These are phyloP conservation scores for Kodamaea sagamina DNA, from an alignment of 805 yeast species.

Conservation along the genomic window DNA sequence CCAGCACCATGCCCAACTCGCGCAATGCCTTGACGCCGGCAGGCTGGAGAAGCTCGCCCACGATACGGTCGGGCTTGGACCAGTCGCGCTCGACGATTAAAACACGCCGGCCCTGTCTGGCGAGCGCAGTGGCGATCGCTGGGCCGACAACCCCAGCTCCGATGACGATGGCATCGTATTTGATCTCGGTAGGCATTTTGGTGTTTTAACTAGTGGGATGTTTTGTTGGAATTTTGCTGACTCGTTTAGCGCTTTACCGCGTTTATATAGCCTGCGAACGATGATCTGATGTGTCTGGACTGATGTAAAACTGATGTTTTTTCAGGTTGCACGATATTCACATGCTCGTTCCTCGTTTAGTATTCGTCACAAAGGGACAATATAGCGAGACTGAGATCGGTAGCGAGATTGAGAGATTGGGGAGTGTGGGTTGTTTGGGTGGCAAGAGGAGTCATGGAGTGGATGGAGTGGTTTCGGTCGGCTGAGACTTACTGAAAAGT, in stretches of 20 bases:
- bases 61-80: conserved; percentile 91
- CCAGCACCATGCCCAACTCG: conserved; percentile 79
- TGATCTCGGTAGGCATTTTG: neutral
- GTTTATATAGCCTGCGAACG: neutral
- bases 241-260: no score
- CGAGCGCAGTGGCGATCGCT: conserved; percentile 83
- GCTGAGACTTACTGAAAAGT: no score
- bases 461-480: no score
- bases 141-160: conserved; percentile 99
- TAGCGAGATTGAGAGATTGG: no score
- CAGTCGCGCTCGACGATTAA: conserved; percentile 84
- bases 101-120: conserved; percentile 86
- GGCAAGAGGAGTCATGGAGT: no score
- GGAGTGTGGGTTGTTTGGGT: no score
- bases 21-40: conserved; percentile 86
- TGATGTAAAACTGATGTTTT: conserved; percentile 5
- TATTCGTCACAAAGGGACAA: neutral
- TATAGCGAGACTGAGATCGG: no score
- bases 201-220: neutral
- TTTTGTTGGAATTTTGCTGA: no score
- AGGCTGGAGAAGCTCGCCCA: conserved; percentile 96
- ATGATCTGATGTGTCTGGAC: conserved; percentile 5
- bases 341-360: conserved; percentile 7
- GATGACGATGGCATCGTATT: conserved; percentile 85
- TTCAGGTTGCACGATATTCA: conserved; percentile 6